Evolutionary conservation across 2,329 filamentous ascomycete species (phyloP), one percentile per base, ranked within the genome.

Genomic region (Harringtonia aguacate): DNA sequence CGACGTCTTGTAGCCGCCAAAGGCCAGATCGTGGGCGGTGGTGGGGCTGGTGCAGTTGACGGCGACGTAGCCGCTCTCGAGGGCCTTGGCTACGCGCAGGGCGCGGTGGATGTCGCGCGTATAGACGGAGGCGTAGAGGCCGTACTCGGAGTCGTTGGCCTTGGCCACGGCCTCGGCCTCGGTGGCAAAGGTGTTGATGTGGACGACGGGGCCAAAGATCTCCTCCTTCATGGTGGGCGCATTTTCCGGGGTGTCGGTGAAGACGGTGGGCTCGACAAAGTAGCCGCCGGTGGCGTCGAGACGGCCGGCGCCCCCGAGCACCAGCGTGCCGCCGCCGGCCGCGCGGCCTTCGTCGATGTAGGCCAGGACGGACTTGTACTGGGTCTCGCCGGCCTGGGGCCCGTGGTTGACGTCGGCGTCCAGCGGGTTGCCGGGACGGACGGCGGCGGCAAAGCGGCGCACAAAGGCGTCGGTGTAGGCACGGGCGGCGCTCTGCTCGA

Each of bases 31-130:
- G 44, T 50, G 57, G 1, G 53, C 55, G 15, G 50, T 51, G 1
- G 54, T 57, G 1, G 62, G 62, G 44, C 57, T 61, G 3, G 61
- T 64, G 46, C 51, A 53, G 47, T 76, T 76, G 49, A 76, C 67
- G 59, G 70, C 73, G 4, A 75, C 70, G 61, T 71, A 72, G 13
- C 73, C 73, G 21, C 68, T 66, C 55, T 75, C 70, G 41, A 76
- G 66, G 8, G 63, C 69, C 48, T 67, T 68, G 41, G 65, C 55
- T 9, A 63, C 46, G 21, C 60, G 53, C 45, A 60, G 45, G 2
- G 56, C 57, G 9, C 53, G 51, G 39, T 50, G 63, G 44, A 74
- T 64, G 54, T 75, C 66, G 48, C 67, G 56, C 0, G 72, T 75
- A 53, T 73, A 76, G 3, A 76, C 61, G 0, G 47, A 65, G 61